Conservation (phyloP, 257 asterid species). For the Solanum pimpinellifolium region DNA sequence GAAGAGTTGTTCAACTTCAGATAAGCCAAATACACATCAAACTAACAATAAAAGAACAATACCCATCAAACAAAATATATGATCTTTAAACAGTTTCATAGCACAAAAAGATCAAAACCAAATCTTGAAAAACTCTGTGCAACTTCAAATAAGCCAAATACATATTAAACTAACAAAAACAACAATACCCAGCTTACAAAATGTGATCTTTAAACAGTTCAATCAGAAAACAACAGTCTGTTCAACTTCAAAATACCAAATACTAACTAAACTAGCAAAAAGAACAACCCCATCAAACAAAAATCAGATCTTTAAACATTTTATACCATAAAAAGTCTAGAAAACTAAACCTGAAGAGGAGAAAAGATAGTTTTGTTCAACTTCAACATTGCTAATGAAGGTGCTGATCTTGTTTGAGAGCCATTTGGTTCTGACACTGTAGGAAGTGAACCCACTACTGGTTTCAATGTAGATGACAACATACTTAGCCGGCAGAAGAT, state of each 20-base stretch:
- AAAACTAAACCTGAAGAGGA: conserved; percentile 15
- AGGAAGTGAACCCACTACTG: conserved; percentile 7
- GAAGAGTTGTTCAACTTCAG: not conserved
- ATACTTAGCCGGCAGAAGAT: not conserved
- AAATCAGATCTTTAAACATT: not conserved
- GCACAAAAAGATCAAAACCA: not conserved
- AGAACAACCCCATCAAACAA: not conserved
- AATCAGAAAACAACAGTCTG: not conserved
- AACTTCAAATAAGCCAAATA: not conserved
- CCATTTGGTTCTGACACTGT: conserved; percentile 13
- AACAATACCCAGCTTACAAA: not conserved
- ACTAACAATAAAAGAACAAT: not conserved
- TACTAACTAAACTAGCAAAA: not conserved
- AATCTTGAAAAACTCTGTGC: not conserved
- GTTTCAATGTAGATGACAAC: conserved; percentile 22
- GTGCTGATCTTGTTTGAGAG: conserved; percentile 6
- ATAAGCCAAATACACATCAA: not conserved
- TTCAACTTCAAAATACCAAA: not conserved
- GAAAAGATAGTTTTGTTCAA: not conserved
- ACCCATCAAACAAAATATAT: not conserved
- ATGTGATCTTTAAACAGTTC: not conserved
- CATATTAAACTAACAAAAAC: not conserved
- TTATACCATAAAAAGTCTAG: not conserved
- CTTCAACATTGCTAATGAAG: not conserved
- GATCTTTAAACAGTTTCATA: not conserved